Conservation (phyloP, 257 asterid species). For the Leonotis leonurus region DNA sequence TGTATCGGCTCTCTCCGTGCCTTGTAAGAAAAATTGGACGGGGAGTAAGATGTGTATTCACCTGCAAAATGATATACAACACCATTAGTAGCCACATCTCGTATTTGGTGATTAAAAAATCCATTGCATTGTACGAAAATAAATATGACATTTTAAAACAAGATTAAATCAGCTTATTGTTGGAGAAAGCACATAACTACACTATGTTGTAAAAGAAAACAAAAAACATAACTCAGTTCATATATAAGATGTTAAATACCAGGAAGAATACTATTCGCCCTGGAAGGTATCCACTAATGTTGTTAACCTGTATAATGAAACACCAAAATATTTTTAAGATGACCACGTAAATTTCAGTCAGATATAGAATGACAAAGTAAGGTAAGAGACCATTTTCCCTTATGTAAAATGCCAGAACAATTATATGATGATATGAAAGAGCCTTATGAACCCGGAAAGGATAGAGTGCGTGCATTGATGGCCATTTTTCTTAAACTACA, state of each 20-base stretch:
- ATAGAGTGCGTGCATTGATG: background rate
- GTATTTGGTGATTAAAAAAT: background rate
- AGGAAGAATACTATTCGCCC: conserved; percentile 96
- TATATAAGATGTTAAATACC: conserved; percentile 46
- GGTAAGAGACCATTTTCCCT: background rate
- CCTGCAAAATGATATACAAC: conserved; percentile 41
- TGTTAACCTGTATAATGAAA: conserved; percentile 67
- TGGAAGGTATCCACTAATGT: conserved; percentile 97
- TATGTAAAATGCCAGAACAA: conserved; percentile 11
- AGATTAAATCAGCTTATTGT: background rate
- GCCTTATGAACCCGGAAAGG: background rate
- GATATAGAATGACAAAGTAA: background rate
- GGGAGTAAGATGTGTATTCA: conserved; percentile 94
- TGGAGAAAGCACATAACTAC: too few species aligned
- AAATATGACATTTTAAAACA: too few species aligned
- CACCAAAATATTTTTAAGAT: background rate
- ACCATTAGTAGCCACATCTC: conserved; percentile 11
- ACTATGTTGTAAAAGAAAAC: too few species aligned
- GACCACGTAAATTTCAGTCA: background rate
- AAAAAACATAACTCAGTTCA: too few species aligned
- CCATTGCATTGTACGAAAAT: too few species aligned
- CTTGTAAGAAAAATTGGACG: conserved; percentile 97
- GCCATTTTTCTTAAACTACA: background rate
- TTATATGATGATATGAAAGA: background rate
- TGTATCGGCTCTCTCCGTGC: conserved; percentile 94